These are phyloP conservation scores for Dianthus caryophyllus DNA, from an alignment of 148 eudicot species.

Conservation along the genomic window DNA sequence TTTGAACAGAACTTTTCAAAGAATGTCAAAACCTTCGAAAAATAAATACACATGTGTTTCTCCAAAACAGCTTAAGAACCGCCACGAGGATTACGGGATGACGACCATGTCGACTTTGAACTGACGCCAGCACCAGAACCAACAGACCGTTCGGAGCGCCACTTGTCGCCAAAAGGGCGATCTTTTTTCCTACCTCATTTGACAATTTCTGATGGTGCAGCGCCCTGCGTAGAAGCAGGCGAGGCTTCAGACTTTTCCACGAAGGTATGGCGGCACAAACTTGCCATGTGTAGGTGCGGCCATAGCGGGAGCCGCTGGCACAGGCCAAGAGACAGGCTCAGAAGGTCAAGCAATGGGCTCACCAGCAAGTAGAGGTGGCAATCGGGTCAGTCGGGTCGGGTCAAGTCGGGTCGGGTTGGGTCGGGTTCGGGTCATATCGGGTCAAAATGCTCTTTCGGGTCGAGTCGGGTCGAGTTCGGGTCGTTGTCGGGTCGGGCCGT, in stretches of 20 bases:
- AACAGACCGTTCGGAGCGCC: slow-evolving; percentile 32
- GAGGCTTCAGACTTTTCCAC: slow-evolving; percentile 20
- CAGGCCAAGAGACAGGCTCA: slow-evolving; percentile 28
- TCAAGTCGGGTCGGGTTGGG: too few relatives aligned
- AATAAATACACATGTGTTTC: not conserved
- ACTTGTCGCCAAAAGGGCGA: slow-evolving; percentile 42
- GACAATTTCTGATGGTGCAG: slow-evolving; percentile 46
- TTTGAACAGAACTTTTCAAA: not conserved
- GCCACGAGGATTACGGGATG: slow-evolving; percentile 27
- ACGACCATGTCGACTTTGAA: slow-evolving; percentile 42
- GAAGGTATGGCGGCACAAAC: slow-evolving; percentile 57
- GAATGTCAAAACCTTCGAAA: not conserved
- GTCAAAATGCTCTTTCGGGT: too few relatives aligned
- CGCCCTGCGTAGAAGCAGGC: slow-evolving; percentile 27
- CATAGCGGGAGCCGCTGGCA: slow-evolving; percentile 26
- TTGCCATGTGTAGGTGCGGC: slow-evolving; percentile 43
- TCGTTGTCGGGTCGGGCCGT: too few relatives aligned
- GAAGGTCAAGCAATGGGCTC: slow-evolving; percentile 33
- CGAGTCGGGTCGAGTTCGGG: too few relatives aligned
- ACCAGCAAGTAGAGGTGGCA: slow-evolving; percentile 40
- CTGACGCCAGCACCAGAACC: slow-evolving; percentile 13
- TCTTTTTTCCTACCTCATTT: slow-evolving; percentile 51
- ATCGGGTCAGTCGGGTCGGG: too few relatives aligned
- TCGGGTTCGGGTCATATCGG: too few relatives aligned
- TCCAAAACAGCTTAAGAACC: slow-evolving; percentile 14